These are phyloP conservation scores for Madurella mycetomatis DNA, from an alignment of 2,329 filamentous ascomycete genomes.

Conservation along the genomic window DNA sequence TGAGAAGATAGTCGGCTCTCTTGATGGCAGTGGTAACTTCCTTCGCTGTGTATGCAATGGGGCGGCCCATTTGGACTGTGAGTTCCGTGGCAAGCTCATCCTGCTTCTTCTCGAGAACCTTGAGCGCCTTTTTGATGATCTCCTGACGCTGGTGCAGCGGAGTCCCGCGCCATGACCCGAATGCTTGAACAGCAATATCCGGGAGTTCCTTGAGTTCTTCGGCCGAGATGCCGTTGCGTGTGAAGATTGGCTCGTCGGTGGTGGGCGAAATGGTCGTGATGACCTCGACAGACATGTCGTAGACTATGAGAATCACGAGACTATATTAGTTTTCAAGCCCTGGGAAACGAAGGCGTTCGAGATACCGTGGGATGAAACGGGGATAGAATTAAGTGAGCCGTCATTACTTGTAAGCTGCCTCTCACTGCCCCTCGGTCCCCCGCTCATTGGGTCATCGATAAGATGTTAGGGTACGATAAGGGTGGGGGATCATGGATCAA, in stretches of 20 bases:
- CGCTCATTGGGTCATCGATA: background rate
- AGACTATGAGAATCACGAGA: too few species aligned
- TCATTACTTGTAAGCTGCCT: too few species aligned
- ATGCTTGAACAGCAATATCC: constrained; percentile 66
- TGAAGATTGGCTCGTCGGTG: constrained; percentile 80
- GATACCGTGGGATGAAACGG: too few species aligned
- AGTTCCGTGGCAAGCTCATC: constrained; percentile 80
- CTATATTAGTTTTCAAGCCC: too few species aligned
- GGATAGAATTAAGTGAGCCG: too few species aligned
- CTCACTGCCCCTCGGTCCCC: constrained; percentile 1
- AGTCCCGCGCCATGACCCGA: constrained; percentile 71
- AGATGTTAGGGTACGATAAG: constrained; percentile 14
- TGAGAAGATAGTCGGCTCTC: constrained; percentile 79
- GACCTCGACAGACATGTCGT: constrained; percentile 58
- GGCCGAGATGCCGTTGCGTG: constrained; percentile 67
- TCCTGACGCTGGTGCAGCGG: constrained; percentile 69
- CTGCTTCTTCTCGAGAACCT: constrained; percentile 63
- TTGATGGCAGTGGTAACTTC: constrained; percentile 83
- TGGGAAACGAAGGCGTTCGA: too few species aligned
- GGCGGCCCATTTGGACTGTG: constrained; percentile 92
- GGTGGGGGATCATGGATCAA: background rate
- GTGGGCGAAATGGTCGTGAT: constrained; percentile 82
- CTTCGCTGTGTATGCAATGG: constrained; percentile 78
- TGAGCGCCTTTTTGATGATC: constrained; percentile 76
- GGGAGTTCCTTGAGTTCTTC: constrained; percentile 70